A percentile compares a stretch with the other conserved stretches of the same genome.
Evolutionary conservation across 441 rosid species (phyloP).

Genomic region (Erodium trifolium): DNA sequence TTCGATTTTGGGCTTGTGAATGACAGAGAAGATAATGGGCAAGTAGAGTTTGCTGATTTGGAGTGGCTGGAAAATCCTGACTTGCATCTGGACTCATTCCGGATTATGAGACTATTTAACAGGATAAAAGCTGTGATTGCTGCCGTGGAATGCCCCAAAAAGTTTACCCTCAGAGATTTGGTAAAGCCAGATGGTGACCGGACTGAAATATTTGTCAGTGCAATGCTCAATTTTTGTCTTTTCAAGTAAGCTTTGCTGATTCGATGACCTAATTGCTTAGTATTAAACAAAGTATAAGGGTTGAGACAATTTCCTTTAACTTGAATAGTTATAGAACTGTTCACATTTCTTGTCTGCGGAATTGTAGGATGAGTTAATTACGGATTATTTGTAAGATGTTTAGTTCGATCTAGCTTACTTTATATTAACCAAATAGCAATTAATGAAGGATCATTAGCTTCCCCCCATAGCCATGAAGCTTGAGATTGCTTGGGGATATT

Average conservation of each 20-base stretch:
- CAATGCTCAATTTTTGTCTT: slow-evolving; percentile 65
- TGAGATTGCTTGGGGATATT: too few species aligned
- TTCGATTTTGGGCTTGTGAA: background rate
- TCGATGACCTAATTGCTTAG: too few species aligned
- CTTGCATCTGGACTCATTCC: slow-evolving; percentile 41
- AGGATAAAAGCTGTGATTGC: slow-evolving; percentile 40
- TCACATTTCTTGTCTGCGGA: too few species aligned
- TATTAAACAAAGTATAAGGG: background rate
- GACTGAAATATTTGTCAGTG: slow-evolving; percentile 56
- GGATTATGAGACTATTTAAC: slow-evolving; percentile 34
- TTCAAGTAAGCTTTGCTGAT: slow-evolving; percentile 40
- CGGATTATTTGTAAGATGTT: background rate
- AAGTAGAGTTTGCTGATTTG: slow-evolving; percentile 56
- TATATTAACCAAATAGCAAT: too few species aligned
- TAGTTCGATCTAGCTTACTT: too few species aligned
- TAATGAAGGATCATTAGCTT: too few species aligned
- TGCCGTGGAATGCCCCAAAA: slow-evolving; percentile 41
- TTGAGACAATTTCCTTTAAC: background rate
- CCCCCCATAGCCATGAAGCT: too few species aligned
- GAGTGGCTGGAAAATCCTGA: slow-evolving; percentile 87
- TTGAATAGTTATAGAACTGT: too few species aligned
- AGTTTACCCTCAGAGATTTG: slow-evolving; percentile 56
- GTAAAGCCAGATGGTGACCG: slow-evolving; percentile 47
- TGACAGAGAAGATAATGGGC: slow-evolving; percentile 60
- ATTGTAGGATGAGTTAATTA: too few species aligned